phyloP scores from a whole-genome alignment of 805 yeast species.

The Cyberlindnera mrakii region DNA sequence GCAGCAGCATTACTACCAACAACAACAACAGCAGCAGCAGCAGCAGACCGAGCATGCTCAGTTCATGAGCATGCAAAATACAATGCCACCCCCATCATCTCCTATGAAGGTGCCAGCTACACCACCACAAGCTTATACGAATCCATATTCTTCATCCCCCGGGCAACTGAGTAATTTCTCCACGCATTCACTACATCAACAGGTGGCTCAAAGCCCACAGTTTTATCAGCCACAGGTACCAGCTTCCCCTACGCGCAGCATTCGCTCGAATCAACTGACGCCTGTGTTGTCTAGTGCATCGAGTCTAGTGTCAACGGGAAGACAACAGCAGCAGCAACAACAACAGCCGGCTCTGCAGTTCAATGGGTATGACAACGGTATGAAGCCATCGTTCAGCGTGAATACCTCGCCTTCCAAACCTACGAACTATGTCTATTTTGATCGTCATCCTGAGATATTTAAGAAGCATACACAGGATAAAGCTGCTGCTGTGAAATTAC shows the following conservation, averaged over 20 bases:
- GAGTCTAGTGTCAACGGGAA: constrained; percentile 16
- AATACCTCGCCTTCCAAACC: constrained; percentile 5
- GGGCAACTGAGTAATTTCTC: constrained; percentile 18
- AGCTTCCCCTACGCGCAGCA: constrained; percentile 26
- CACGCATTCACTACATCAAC: constrained; percentile 13
- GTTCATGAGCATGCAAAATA: constrained; percentile 22
- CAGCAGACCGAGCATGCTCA: constrained; percentile 23
- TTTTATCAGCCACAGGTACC: constrained; percentile 26
- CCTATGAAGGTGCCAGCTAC: constrained; percentile 19
- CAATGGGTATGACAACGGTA: constrained; percentile 1
- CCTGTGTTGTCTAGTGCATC: constrained; percentile 21
- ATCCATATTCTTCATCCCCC: constrained; percentile 18
- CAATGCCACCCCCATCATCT: constrained; percentile 24
- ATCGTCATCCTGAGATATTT: constrained; percentile 25
- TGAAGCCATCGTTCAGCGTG: constrained; percentile 11
- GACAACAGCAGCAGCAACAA: constrained; percentile 7
- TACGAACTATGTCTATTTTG: constrained; percentile 23
- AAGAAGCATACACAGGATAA: constrained; percentile 26
- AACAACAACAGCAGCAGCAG: constrained; percentile 22
- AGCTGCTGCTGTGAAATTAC: constrained; percentile 50
- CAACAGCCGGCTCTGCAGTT: not conserved
- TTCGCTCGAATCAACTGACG: constrained; percentile 22
- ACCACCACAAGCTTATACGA: constrained; percentile 12
- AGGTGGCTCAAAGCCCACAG: constrained; percentile 22
- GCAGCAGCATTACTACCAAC: constrained; percentile 25